phyloP scores from a whole-genome alignment of 345 rosid genomes.

The Eucalyptus sp. region DNA sequence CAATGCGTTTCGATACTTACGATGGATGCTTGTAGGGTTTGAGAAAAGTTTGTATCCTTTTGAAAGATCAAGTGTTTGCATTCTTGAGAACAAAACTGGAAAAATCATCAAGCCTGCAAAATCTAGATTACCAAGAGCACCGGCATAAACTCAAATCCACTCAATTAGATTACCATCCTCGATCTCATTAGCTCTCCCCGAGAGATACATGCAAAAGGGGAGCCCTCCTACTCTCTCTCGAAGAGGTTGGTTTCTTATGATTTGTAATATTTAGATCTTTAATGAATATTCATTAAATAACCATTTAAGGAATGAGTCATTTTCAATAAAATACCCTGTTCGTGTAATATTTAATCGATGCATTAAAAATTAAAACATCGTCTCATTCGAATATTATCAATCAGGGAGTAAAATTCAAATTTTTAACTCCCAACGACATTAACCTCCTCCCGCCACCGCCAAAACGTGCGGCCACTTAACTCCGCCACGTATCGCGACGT shows the following conservation, averaged over 20 bases:
- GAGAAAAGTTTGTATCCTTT: not conserved
- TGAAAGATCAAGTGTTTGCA: not conserved
- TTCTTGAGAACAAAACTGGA: not conserved
- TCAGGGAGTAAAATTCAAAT: not conserved
- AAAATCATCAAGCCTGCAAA: not conserved
- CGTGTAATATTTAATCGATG: not conserved
- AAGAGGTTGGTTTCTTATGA: fast-evolving
- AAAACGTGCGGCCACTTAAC: not conserved
- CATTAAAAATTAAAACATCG: not conserved
- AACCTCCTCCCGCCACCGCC: not conserved
- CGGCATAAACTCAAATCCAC: not conserved
- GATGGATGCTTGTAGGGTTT: not conserved
- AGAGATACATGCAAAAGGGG: too few relatives aligned
- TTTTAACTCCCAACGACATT: not conserved
- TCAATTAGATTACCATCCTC: not conserved
- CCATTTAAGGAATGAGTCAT: not conserved
- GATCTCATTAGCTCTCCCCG: not conserved
- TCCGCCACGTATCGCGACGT: not conserved
- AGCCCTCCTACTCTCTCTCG: too few relatives aligned
- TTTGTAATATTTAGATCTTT: too few relatives aligned
- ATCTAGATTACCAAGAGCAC: not conserved
- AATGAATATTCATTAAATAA: too few relatives aligned
- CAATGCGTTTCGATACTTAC: not conserved
- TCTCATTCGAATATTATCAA: not conserved
- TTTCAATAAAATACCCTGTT: too few relatives aligned